phyloP scores from a whole-genome alignment of 1,139 yeast species.

The Hyphopichia fennica region DNA sequence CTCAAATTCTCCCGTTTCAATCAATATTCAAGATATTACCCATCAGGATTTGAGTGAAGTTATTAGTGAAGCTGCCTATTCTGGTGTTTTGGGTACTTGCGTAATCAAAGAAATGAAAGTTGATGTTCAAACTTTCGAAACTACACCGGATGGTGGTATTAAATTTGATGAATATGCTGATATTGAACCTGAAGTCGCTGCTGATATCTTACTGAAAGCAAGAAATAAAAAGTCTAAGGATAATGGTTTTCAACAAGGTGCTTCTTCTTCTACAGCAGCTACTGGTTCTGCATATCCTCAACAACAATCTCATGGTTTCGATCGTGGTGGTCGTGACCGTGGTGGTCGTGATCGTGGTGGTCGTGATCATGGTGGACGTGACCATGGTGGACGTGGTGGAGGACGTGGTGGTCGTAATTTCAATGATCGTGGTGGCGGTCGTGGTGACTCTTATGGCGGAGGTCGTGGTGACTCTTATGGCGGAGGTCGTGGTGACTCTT shows the following conservation, averaged over 20 bases:
- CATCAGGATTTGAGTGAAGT: slow-evolving; percentile 48
- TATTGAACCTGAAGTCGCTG: slow-evolving; percentile 64
- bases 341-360: slow-evolving; percentile 8
- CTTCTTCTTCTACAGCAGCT: not conserved
- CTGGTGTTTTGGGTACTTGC: slow-evolving; percentile 74
- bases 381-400: slow-evolving; percentile 3
- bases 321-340: slow-evolving; percentile 7
- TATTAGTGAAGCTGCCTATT: slow-evolving; percentile 77
- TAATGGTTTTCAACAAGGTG: not conserved
- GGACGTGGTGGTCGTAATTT: slow-evolving; percentile 6
- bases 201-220: slow-evolving; percentile 42
- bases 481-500: slow-evolving; percentile 7
- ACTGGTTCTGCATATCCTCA: too few relatives aligned
- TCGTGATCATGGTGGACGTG: slow-evolving; percentile 7
- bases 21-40: slow-evolving; percentile 46
- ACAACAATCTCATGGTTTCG: not conserved
- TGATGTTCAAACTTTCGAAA: slow-evolving; percentile 74
- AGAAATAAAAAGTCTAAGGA: slow-evolving; percentile 15
- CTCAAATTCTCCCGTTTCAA: slow-evolving; percentile 47
- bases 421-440: slow-evolving; percentile 8
- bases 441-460: slow-evolving; percentile 5
- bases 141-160: slow-evolving; percentile 66
- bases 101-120: slow-evolving; percentile 60
- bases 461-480: slow-evolving; percentile 8
- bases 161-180: slow-evolving; percentile 81